These are phyloP conservation scores for Pseudogymnoascus sp. DNA, from an alignment of 2,329 filamentous ascomycete species.

Conservation along the genomic window DNA sequence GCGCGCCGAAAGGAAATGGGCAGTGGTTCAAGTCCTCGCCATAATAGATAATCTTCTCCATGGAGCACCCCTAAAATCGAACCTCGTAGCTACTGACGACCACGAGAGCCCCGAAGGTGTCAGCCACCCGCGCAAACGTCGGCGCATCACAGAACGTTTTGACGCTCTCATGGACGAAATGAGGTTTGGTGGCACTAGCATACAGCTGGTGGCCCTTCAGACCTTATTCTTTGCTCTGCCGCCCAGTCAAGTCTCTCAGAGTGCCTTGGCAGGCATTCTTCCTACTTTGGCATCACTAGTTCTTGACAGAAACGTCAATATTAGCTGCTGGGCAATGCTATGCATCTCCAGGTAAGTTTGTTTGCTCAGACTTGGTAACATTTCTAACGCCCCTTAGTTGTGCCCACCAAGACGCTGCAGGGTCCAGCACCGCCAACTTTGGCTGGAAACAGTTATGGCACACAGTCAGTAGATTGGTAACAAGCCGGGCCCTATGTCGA, in stretches of 20 bases:
- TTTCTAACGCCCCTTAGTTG: slow-evolving; percentile 31
- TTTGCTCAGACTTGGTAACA: neutral
- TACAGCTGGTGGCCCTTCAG: slow-evolving; percentile 37
- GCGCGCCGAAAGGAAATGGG: slow-evolving; percentile 53
- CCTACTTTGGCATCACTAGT: slow-evolving; percentile 50
- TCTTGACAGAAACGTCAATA: slow-evolving; percentile 58
- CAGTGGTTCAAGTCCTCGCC: slow-evolving; percentile 49
- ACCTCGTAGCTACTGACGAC: slow-evolving; percentile 8
- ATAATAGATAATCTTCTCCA: slow-evolving; percentile 23
- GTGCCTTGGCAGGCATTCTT: slow-evolving; percentile 42
- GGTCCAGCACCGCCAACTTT: slow-evolving; percentile 32
- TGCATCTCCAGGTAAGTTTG: slow-evolving; percentile 64
- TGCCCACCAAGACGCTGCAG: slow-evolving; percentile 32
- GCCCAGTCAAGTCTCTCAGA: slow-evolving; percentile 10
- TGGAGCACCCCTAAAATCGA: neutral
- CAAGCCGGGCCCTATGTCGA: slow-evolving; percentile 62
- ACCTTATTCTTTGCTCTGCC: slow-evolving; percentile 43
- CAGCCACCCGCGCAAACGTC: slow-evolving; percentile 25
- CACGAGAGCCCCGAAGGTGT: slow-evolving; percentile 12
- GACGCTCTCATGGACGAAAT: slow-evolving; percentile 24
- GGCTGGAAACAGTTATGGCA: slow-evolving; percentile 72
- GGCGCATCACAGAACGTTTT: slow-evolving; percentile 17
- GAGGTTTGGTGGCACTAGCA: slow-evolving; percentile 19
- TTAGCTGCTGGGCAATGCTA: slow-evolving; percentile 76
- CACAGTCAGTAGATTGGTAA: slow-evolving; percentile 60